Evolutionary conservation across 1,284 basidiomycete species (phyloP).

Genomic region (Malassezia arunalokei): DNA sequence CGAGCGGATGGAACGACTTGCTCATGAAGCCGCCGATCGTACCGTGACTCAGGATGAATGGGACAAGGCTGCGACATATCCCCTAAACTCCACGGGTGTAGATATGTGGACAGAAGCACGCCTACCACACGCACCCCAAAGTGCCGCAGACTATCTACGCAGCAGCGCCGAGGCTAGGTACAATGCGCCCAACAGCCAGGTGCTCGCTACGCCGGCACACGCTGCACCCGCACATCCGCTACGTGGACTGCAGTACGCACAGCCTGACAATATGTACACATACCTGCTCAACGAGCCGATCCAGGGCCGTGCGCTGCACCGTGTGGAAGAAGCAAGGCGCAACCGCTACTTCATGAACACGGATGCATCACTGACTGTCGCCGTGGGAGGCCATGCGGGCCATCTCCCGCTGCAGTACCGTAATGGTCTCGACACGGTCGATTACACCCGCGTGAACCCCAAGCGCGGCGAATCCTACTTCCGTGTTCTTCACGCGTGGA

Average conservation of each 20-base stretch:
- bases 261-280: slow-evolving; percentile 36
- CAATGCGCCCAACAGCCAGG: slow-evolving; percentile 7
- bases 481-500: slow-evolving; percentile 14
- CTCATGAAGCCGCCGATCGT: slow-evolving; percentile 17
- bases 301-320: slow-evolving; percentile 28
- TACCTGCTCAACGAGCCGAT: slow-evolving; percentile 24
- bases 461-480: slow-evolving; percentile 11
- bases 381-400: slow-evolving; percentile 9
- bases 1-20: slow-evolving; percentile 19
- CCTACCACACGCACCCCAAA: slow-evolving; percentile 18
- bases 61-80: slow-evolving; percentile 9
- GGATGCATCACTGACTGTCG: slow-evolving; percentile 12
- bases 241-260: slow-evolving; percentile 36
- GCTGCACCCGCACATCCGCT: slow-evolving; percentile 26
- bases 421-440: slow-evolving; percentile 12
- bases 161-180: slow-evolving; percentile 19
- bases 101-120: slow-evolving; percentile 24
- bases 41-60: slow-evolving; percentile 21
- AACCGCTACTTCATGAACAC: slow-evolving; percentile 15
- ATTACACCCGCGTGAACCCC: slow-evolving; percentile 10
- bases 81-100: slow-evolving; percentile 10
- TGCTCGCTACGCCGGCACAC: slow-evolving; percentile 18
- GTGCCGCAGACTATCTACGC: slow-evolving; percentile 24
- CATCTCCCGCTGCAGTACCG: slow-evolving; percentile 16
- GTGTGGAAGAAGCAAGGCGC: slow-evolving; percentile 10